Base-by-base conservation (phyloP, 140 eudicot genomes). In the Anethum foeniculum region DNA sequence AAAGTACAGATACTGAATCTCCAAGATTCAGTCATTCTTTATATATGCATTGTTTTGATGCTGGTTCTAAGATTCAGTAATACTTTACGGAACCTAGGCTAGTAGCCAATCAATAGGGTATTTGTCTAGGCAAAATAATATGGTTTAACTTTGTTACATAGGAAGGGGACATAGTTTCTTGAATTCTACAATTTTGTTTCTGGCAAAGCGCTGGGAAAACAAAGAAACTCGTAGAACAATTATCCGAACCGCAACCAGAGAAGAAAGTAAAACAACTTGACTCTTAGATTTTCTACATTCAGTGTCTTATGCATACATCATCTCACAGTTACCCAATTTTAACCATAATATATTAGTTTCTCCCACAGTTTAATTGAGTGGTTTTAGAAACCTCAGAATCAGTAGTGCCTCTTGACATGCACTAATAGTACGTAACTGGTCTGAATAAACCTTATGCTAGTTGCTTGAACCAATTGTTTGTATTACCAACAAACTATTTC, bases 361-460 rank as follows among this genome's bases (percentile, higher is more conserved):
- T 62, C 69, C 69, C 69, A 62, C 69, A 25, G 69, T 62, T 62
- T 25, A 28, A 25, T 25, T 62, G 36, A 25, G 69, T 62, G 69
- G 69, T 62, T 62, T 62, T 11, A 62, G 69, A 62, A 62, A 62
- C 16, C 27, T 23, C 36, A 25, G 69, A 25, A 62, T 9, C 7
- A 0, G 4, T 25, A n/a, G 34, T 25, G 69, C 12, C 69, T 62
- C 34, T 62, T 62, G 69, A 62, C 69, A 62, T 62, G 34, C 69
- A 25, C 69, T 62, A 62, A 62, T 62, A 62, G 69, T 10, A 62
- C 69, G 69, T 62, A 60, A 10, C 69, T 62, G 69, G 69, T 62
- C 69, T 25, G 69, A 62, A 62, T 62, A 62, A 62, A 62, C 69
- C 69, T n/a, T 25, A 9, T 62, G 69, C 69, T 62, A 62, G 34